These are phyloP conservation scores for Theileria annulata DNA, from an alignment of 169 alveolate species.

Conservation along the genomic window DNA sequence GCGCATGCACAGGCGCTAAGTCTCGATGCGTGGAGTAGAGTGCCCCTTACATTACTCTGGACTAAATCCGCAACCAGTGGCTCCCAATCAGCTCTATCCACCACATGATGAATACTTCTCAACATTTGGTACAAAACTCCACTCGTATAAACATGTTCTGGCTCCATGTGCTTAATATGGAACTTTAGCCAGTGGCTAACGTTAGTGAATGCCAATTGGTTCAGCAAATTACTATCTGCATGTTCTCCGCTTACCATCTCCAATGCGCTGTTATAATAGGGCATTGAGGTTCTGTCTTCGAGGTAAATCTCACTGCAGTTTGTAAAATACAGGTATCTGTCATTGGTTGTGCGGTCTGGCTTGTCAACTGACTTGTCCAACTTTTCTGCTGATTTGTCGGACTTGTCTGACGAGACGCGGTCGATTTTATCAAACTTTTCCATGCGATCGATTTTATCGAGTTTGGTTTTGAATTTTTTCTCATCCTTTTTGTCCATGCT, in stretches of 20 bases:
- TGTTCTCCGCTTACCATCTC: slow-evolving; percentile 80
- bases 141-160: slow-evolving; percentile 75
- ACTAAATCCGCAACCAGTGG: slow-evolving; percentile 85
- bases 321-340: slow-evolving; percentile 58
- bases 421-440: slow-evolving; percentile 17
- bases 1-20: slow-evolving; percentile 83
- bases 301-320: slow-evolving; percentile 66
- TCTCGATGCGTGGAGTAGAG: slow-evolving; percentile 77
- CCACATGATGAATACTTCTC: slow-evolving; percentile 83
- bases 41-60: slow-evolving; percentile 82
- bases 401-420: slow-evolving; percentile 33
- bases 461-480: slow-evolving; percentile 10
- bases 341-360: neutral
- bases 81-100: slow-evolving; percentile 86
- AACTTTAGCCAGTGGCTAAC: slow-evolving; percentile 83
- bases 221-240: slow-evolving; percentile 76
- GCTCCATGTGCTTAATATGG: slow-evolving; percentile 82
- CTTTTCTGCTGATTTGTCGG: slow-evolving; percentile 11
- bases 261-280: slow-evolving; percentile 60
- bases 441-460: slow-evolving; percentile 36
- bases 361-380: neutral
- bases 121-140: slow-evolving; percentile 85
- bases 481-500: slow-evolving; percentile 56
- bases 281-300: slow-evolving; percentile 59
- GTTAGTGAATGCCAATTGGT: slow-evolving; percentile 81